A percentile compares a stretch with the other conserved stretches of the same genome.
Evolutionary conservation across 441 rosid species (phyloP).

Genomic region (Biscutella auriculata): DNA sequence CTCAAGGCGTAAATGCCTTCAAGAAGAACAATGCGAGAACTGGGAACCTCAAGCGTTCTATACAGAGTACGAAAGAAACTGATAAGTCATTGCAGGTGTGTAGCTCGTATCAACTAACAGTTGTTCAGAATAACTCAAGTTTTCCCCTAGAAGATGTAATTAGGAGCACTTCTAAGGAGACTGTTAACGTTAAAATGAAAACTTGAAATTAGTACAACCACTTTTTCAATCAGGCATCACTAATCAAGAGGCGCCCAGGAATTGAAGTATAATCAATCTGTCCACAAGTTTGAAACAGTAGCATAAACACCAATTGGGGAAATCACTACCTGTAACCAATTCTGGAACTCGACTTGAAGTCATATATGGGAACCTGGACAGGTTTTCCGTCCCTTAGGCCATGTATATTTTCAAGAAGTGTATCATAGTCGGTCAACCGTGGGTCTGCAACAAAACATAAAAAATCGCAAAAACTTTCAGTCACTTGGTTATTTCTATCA

Average conservation of each 20-base stretch:
- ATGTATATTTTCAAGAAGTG: constrained; percentile 67
- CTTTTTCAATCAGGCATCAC: background rate
- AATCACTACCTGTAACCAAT: constrained; percentile 63
- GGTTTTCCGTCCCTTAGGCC: constrained; percentile 80
- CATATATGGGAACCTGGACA: constrained; percentile 81
- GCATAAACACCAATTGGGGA: constrained; percentile 8
- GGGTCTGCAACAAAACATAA: constrained; percentile 57
- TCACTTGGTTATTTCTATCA: constrained; percentile 9
- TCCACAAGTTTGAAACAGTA: constrained; percentile 4
- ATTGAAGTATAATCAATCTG: background rate
- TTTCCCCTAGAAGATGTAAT: background rate
- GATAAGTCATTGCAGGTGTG: background rate
- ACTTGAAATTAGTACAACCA: background rate
- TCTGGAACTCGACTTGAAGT: constrained; percentile 89
- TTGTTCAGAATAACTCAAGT: background rate
- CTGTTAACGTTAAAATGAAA: background rate
- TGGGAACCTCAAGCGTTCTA: constrained; percentile 86
- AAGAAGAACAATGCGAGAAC: constrained; percentile 78
- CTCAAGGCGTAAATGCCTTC: constrained; percentile 94
- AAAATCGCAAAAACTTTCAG: background rate
- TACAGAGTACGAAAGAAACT: constrained; percentile 13
- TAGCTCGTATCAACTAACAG: background rate
- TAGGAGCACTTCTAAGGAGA: background rate
- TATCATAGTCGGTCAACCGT: constrained; percentile 82
- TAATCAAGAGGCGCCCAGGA: background rate